Base-by-base conservation (phyloP, 1,139 yeast species). In the Debaryomycetaceae sp. region DNA sequence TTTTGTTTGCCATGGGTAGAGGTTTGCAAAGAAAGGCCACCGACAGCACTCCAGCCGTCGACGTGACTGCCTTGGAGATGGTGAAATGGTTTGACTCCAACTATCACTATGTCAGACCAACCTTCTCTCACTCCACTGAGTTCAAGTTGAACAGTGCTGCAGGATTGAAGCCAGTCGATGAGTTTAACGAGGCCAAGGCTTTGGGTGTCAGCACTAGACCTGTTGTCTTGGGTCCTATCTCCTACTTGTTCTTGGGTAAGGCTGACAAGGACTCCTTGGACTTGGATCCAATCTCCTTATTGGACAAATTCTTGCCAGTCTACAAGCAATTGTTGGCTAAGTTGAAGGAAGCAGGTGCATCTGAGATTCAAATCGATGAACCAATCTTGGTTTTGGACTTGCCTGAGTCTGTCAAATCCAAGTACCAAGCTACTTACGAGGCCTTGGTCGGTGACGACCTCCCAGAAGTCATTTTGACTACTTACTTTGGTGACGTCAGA, bases 71-170 rank as follows among this genome's bases (percentile, higher is more conserved):
- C 61, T 82, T 89, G 72, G 99, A 93, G 83, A 93, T 93, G 99
- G 99, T 93, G 62, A 93, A 93, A 81, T 93, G 99, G 99, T 93
- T 93, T 61, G 99, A 93, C 75, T 87, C 98, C 54, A 93, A 93
- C 88, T 93, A 93, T 87, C 99, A 93, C 76, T 95, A 93, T 72
- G 98, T 93, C 65, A 89, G 99, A 82, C 99, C 99, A 74, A 95
- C 99, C 59, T 89, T 93, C 78, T 88, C 97, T 48, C 85, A 90
- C 81, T 81, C 90, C 58, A 93, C 98, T 55, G 84, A 85, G 62
- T 95, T 93, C 87, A 91, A 93, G 81, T 87, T 93, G 71, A 89
- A 85, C 74, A 53, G 69, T 48, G 66, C 61, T 42, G 75, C 73
- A 49, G 96, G 96, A 65, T 77, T 84, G 64, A 93, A 93, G 82